Base-by-base conservation (phyloP, 495 filamentous ascomycete species). In the Tuber aestivum region DNA sequence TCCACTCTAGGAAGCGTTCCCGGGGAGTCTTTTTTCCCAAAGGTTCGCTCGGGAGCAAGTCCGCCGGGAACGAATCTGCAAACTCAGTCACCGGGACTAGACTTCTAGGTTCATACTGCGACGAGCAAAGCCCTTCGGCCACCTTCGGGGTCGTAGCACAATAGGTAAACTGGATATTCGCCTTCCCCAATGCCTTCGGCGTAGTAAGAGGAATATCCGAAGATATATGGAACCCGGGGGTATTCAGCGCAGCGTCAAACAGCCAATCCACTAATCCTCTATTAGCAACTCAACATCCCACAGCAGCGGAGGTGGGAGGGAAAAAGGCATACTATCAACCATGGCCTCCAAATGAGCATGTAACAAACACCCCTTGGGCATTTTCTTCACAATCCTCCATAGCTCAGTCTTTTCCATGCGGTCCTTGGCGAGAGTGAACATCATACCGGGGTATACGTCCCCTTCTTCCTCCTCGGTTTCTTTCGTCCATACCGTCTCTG, bases 351-450 rank as follows among this genome's bases (percentile, higher is more conserved):
- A 84, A 84, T 97, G 93, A 10, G 93, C 92, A 84, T 97, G 94
- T 72, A 98, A 84, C 14, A 98, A 87, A 7, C 92, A 90, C 6
- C 95, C 95, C 82, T 99, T 98, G 35, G 95, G 95, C 92, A 99
- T 92, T 68, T 85, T 87, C 70, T 90, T 87, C 6, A 97, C 88
- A 73, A 97, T 95, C 77, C 88, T 87, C 93, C 94, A 98, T 16
- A 97, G 87, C 79, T 90, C 91, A 9, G 92, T 94, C 77, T 87
- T 86, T 83, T 95, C 92, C 89, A 97, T 94, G 16, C 89, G 87
- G 37, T 89, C 87, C 83, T 92, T 93, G 76, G 93, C 93, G 38
- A 93, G 86, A 14, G 87, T 89, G 80, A 97, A 97, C 91, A 95
- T 94, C 89, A 96, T 95, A 1, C 94, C 93, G 1, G 93, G 93